phyloP scores from a whole-genome alignment of 345 rosid species.

The Turritis glabra region DNA sequence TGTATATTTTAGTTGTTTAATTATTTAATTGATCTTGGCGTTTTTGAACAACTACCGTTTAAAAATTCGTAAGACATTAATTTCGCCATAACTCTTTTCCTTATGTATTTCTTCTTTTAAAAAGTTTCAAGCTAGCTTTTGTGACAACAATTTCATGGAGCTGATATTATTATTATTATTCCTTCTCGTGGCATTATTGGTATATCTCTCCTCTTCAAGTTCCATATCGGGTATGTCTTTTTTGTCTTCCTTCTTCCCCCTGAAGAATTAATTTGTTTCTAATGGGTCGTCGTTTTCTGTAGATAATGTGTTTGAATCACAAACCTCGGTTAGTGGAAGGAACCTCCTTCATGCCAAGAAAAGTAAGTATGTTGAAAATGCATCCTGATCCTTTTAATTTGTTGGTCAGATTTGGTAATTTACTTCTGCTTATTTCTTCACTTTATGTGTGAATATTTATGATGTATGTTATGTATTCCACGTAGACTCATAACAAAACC shows the following conservation, averaged over 20 bases:
- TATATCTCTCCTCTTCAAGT: slow-evolving; percentile 38
- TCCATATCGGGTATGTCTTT: slow-evolving; percentile 46
- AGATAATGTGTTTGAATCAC: slow-evolving; percentile 52
- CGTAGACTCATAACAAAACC: background rate
- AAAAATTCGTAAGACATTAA: too few species aligned
- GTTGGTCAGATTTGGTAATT: background rate
- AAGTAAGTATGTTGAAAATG: slow-evolving; percentile 44
- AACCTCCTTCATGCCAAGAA: slow-evolving; percentile 69
- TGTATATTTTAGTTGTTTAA: too few species aligned
- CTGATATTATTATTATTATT: slow-evolving; percentile 24
- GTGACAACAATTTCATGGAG: slow-evolving; percentile 37
- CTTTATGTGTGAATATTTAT: background rate
- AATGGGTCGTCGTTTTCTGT: slow-evolving; percentile 2
- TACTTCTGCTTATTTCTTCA: background rate
- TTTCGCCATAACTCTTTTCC: slow-evolving; percentile 1
- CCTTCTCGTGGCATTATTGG: slow-evolving; percentile 35
- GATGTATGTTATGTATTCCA: background rate
- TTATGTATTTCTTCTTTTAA: too few species aligned
- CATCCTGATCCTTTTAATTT: background rate
- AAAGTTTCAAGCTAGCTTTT: too few species aligned
- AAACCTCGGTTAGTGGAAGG: slow-evolving; percentile 45
- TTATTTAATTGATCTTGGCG: too few species aligned
- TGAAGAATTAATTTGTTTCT: background rate
- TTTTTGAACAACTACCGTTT: too few species aligned
- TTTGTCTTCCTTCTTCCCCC: background rate